Evolutionary conservation across 352 stramenopile species (phyloP).

Genomic region (Globisporangium echinulatum): DNA sequence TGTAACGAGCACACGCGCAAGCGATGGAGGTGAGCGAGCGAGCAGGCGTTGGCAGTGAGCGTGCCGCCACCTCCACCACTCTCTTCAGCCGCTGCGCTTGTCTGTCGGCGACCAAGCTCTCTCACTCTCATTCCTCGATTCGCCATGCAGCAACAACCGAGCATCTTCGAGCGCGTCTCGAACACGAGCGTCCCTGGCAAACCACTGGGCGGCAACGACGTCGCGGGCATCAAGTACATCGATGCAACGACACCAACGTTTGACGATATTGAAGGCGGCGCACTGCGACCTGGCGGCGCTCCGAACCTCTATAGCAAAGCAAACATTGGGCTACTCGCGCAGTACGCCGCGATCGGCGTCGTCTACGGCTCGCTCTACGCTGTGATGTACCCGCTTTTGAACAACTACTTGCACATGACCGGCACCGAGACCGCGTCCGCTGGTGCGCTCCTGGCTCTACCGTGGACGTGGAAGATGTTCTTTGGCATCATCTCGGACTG

Average conservation of each 20-base stretch:
- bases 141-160: slow-evolving; percentile 12
- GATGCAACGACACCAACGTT: slow-evolving; percentile 18
- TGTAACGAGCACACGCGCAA: no score
- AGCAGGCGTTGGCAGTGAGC: background rate
- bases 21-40: background rate
- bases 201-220: background rate
- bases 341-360: slow-evolving; percentile 40
- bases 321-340: slow-evolving; percentile 39
- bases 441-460: slow-evolving; percentile 31
- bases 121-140: slow-evolving; percentile 5
- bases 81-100: no score
- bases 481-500: slow-evolving; percentile 42
- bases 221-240: slow-evolving; percentile 7
- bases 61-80: no score
- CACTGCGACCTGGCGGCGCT: slow-evolving; percentile 25
- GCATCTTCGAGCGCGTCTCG: slow-evolving; percentile 19
- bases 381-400: slow-evolving; percentile 44
- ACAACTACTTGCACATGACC: slow-evolving; percentile 49
- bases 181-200: slow-evolving; percentile 6
- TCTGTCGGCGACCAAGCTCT: background rate
- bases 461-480: slow-evolving; percentile 49
- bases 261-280: slow-evolving; percentile 25
- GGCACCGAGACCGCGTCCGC: slow-evolving; percentile 28
- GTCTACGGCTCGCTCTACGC: slow-evolving; percentile 38
- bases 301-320: slow-evolving; percentile 27